Base-by-base conservation (phyloP, 768 basidiomycete genomes). In the Tylopilus subfusipes region DNA sequence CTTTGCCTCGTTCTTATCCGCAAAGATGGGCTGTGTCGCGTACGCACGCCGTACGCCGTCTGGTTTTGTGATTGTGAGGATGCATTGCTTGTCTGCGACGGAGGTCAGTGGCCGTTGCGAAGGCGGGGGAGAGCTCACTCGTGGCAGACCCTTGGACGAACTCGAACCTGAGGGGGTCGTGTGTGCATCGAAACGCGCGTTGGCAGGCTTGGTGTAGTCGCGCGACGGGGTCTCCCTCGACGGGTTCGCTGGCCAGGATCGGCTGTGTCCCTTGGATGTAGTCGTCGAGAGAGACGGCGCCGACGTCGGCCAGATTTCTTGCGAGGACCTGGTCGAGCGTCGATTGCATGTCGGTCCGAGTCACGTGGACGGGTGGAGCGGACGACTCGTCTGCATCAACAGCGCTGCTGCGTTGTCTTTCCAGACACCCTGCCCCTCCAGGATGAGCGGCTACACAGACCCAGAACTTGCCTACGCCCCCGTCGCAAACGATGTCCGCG, bases 61-160 rank as follows among this genome's bases (percentile, higher is more conserved):
- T 0, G 82, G 83, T 21, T 78, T 81, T 2, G 74, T 80, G 53
- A 87, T 79, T 1, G 82, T 84, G 38, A 87, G 64, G 46, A 83
- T 82, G 58, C 86, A 85, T 50, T 80, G 78, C 61, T 80, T 83
- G 55, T 63, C 83, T 86, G 61, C 9, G 3, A 27, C 13, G 9
- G 11, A 5, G 18, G 34, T 68, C 12, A 66, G 54, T 44, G 24
- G 39, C 19, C 24, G 21, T 10, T 12, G 33, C 6, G 8, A 21
- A 22, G 5, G 27, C 5, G 13, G 11, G 22, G 13, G n/a, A 16
- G 3, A 13, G 64, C 69, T 48, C 57, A 81, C 79, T 70, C 29
- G 63, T 67, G 1, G 72, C 63, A 19, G 65, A 57, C 38, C 76
- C 73, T 43, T 81, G 78, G 39, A 78, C 50, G 48, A 74, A 78